phyloP scores from a whole-genome alignment of 106 monocot species.

The Vanilla planifolia region DNA sequence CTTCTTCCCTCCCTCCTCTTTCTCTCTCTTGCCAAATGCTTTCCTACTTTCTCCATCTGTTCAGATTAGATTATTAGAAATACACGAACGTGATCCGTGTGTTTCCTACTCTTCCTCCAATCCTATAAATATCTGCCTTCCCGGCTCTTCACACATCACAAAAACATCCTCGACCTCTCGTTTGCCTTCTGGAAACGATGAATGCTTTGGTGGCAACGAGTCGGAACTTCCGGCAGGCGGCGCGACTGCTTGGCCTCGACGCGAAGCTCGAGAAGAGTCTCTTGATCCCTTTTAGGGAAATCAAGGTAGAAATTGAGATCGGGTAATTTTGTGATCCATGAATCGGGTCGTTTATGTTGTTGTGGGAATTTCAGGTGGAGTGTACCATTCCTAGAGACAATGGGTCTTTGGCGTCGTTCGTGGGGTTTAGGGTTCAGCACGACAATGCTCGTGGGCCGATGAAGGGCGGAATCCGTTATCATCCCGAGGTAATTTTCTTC shows the following conservation, averaged over 20 bases:
- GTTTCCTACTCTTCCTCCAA: neutral
- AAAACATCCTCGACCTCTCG: too few species aligned
- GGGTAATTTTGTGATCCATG: neutral
- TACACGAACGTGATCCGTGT: neutral
- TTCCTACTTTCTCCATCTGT: too few species aligned
- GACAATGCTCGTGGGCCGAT: conserved; percentile 96
- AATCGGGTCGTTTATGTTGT: neutral
- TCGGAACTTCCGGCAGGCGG: conserved; percentile 82
- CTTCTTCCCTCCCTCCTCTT: neutral
- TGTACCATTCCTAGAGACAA: conserved; percentile 95
- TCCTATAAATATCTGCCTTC: conserved; percentile 2
- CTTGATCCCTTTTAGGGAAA: conserved; percentile 89
- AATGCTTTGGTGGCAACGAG: conserved; percentile 86
- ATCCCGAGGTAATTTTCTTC: conserved; percentile 97
- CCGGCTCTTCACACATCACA: neutral
- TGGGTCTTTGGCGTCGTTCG: conserved; percentile 63
- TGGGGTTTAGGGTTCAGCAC: conserved; percentile 95
- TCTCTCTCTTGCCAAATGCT: neutral
- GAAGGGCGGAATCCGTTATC: conserved; percentile 96
- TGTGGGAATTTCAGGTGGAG: conserved; percentile 60
- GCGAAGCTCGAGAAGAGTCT: conserved; percentile 94
- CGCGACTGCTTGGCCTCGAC: conserved; percentile 70
- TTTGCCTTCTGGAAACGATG: conserved; percentile 23
- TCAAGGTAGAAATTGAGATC: conserved; percentile 42
- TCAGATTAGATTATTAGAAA: too few species aligned